These are phyloP conservation scores for Alisma plantagoaquatica DNA, from an alignment of 106 monocot species.

Conservation along the genomic window DNA sequence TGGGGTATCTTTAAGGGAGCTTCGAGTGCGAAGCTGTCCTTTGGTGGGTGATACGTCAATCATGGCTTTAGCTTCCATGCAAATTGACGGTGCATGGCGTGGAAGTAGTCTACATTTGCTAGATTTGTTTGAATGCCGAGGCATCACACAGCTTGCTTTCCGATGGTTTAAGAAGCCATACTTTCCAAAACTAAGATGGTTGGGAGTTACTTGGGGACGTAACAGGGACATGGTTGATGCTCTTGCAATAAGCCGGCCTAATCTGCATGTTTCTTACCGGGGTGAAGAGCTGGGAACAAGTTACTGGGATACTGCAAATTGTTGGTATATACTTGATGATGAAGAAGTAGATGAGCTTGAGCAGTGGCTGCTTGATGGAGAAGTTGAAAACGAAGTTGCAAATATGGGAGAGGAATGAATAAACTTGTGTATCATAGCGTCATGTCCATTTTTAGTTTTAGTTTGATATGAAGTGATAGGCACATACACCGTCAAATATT, in stretches of 20 bases:
- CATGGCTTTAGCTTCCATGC: slow-evolving; percentile 93
- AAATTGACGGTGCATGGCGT: slow-evolving; percentile 43
- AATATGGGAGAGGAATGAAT: slow-evolving; percentile 11
- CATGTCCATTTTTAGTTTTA: too few species aligned
- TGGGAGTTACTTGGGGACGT: slow-evolving; percentile 78
- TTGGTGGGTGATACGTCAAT: slow-evolving; percentile 62
- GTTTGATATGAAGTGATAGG: too few species aligned
- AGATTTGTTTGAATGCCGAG: slow-evolving; percentile 68
- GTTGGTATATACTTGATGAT: slow-evolving; percentile 55
- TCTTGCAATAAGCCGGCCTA: slow-evolving; percentile 50
- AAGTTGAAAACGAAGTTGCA: slow-evolving; percentile 25
- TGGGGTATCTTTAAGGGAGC: slow-evolving; percentile 57
- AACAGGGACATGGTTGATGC: slow-evolving; percentile 91
- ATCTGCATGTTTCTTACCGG: slow-evolving; percentile 54
- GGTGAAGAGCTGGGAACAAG: slow-evolving; percentile 75
- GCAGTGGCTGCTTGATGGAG: slow-evolving; percentile 70
- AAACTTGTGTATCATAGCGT: too few species aligned
- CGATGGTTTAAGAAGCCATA: slow-evolving; percentile 97
- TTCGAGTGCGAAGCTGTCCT: slow-evolving; percentile 75
- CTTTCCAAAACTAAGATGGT: slow-evolving; percentile 78
- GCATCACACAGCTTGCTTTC: slow-evolving; percentile 72
- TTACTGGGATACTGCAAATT: slow-evolving; percentile 40
- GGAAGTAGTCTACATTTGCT: slow-evolving; percentile 76
- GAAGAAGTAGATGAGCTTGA: slow-evolving; percentile 91
- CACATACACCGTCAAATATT: too few species aligned